Percentiles rank a stretch among this genome's conserved stretches.
These are phyloP conservation scores for Coniferiporia weirii DNA, from an alignment of 1,284 basidiomycete species.

Conservation along the genomic window DNA sequence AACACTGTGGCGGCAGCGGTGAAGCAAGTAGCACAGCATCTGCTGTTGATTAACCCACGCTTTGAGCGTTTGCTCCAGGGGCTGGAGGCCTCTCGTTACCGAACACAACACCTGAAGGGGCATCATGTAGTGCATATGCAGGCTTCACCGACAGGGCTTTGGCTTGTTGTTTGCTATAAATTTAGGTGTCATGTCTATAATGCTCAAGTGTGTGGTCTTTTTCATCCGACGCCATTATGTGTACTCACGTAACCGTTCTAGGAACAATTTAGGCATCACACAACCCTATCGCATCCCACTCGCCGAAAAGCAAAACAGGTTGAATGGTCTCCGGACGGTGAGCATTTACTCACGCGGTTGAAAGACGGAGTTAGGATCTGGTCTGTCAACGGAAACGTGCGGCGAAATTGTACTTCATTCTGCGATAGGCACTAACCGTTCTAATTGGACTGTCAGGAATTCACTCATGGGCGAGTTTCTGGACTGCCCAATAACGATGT, in stretches of 20 bases:
- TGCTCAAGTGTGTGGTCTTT: background rate
- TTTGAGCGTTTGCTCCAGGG: background rate
- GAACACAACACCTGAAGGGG: background rate
- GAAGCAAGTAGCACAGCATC: no score
- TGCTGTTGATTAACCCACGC: no score
- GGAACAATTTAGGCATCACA: background rate
- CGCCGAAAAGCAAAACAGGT: slow-evolving; percentile 15
- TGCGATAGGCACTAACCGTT: no score
- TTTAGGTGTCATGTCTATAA: slow-evolving; percentile 12
- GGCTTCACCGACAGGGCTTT: slow-evolving; percentile 11
- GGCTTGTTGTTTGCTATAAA: slow-evolving; percentile 15
- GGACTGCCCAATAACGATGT: background rate
- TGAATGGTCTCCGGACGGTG: slow-evolving; percentile 14
- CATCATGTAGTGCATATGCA: slow-evolving; percentile 8
- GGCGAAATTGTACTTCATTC: background rate
- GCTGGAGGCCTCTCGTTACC: background rate
- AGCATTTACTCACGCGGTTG: slow-evolving; percentile 7
- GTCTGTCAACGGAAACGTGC: background rate
- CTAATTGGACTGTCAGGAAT: background rate
- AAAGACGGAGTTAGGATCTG: slow-evolving; percentile 11
- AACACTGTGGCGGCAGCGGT: no score
- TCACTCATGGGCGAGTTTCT: background rate
- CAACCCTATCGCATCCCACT: background rate
- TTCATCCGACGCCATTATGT: background rate
- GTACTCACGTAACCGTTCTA: background rate